Evolutionary conservation across 352 stramenopile species (phyloP).

Genomic region (Globisporangium paddicum): DNA sequence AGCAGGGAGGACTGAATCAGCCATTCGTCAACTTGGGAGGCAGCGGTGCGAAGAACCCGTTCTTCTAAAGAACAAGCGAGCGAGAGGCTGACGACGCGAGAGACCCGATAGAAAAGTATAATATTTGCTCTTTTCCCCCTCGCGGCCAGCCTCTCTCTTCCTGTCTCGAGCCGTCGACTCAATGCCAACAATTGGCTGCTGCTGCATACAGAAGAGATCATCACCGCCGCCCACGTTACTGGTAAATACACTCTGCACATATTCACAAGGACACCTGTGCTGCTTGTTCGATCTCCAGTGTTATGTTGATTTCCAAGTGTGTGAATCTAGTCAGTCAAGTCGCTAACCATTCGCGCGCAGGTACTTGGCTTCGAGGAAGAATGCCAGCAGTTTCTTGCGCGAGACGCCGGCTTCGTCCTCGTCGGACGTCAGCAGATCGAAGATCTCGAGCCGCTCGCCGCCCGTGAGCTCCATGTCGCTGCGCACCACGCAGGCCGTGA

Average conservation of each 20-base stretch:
- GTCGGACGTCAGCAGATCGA: constrained; percentile 41
- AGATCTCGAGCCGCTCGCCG: constrained; percentile 51
- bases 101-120: constrained; percentile 11
- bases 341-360: constrained; percentile 7
- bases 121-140: constrained; percentile 1
- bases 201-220: not conserved
- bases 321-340: not conserved
- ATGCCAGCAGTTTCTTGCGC: constrained; percentile 19
- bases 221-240: not conserved
- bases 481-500: constrained; percentile 23
- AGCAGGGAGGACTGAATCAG: constrained; percentile 52
- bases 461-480: constrained; percentile 48
- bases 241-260: constrained; percentile 5
- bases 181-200: not conserved
- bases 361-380: constrained; percentile 26
- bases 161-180: not conserved
- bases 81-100: not conserved
- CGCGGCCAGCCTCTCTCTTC: not conserved
- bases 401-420: constrained; percentile 24
- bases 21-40: constrained; percentile 74
- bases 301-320: not conserved
- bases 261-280: constrained; percentile 15
- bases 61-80: constrained; percentile 24
- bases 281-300: not conserved
- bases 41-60: constrained; percentile 33